Evolutionary conservation across 257 asterid genomes (phyloP), one percentile per base, ranked within the genome.

Genomic region (Scutellaria minor): DNA sequence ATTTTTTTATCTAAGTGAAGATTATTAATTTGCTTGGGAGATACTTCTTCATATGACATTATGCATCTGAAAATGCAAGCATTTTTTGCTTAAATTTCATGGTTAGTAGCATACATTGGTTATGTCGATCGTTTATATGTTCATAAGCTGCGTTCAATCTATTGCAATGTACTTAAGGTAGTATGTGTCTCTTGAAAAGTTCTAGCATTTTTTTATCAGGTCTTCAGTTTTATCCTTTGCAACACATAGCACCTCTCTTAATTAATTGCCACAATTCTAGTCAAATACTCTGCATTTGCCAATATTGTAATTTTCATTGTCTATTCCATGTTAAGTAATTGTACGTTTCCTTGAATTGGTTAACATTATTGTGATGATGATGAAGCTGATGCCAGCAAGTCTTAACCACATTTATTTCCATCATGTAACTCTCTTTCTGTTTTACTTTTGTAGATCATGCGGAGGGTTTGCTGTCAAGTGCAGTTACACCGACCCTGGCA

Each of bases 401-500:
- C 31, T 68, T 10, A 7, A 51, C 69, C 44, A 50, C 18, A 51
- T 37, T 6, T 24, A 13, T 48, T 24, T 45, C 14, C 15, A 44
- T 22, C 13, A 53, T 12, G 59, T 9, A 39, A 8, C 64, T 41
- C 3, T 18, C 2, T 37, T 47, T 47, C 51, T 11, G 45, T 50
- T 42, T 47, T 55, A 18, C 24, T 74, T 45, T 75, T 82, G 64
- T 77, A 87, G 95, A 66, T 79, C 80, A 18, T 42, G 72, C 74
- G 82, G 72, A 71, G 70, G 68, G 76, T 68, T 78, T 55, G 81
- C 88, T 71, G 74, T 95, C 77, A 92, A 72, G 65, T 87, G 96
- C 83, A 95, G 90, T 64, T 92, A 90, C 78, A 77, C 93, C 12
- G 88, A 63, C 72, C 71, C 86, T 52, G 79, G 80, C 66, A 12